Conservation (phyloP, 768 basidiomycete genomes). For the Tremella mesenterica region DNA sequence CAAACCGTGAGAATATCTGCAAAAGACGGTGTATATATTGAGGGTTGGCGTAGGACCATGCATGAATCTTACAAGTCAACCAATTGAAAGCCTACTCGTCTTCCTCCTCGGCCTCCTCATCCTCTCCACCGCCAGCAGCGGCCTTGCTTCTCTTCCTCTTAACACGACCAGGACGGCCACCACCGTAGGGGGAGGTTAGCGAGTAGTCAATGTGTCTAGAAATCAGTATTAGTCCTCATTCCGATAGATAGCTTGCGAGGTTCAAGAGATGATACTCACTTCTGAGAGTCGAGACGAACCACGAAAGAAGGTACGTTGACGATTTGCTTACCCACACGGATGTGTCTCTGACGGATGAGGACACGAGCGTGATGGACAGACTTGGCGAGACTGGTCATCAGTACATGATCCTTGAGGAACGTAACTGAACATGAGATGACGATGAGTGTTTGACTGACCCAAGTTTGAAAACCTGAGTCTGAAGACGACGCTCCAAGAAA, state of each 20-base stretch:
- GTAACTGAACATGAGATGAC: not conserved
- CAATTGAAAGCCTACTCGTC: constrained; percentile 50
- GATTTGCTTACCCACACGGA: constrained; percentile 99
- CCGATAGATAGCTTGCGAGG: not conserved
- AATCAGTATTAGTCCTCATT: not conserved
- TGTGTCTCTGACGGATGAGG: constrained; percentile 95
- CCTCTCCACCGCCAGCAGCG: constrained; percentile 83
- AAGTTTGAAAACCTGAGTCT: constrained; percentile 99
- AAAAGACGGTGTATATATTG: no score
- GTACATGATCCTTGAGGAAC: not conserved
- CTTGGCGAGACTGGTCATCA: constrained; percentile 66
- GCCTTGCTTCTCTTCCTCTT: constrained; percentile 97
- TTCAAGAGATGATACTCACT: constrained; percentile 45
- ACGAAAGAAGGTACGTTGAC: constrained; percentile 98
- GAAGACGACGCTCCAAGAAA: constrained; percentile 97
- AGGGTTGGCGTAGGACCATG: not conserved
- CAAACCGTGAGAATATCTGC: not conserved
- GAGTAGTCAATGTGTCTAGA: constrained; percentile 89
- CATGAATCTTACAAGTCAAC: not conserved
- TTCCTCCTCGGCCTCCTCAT: constrained; percentile 85
- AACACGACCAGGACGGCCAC: constrained; percentile 75
- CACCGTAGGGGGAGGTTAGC: constrained; percentile 90
- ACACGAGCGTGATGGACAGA: constrained; percentile 97
- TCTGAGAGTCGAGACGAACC: constrained; percentile 98
- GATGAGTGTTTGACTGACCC: constrained; percentile 42